phyloP scores from a whole-genome alignment of 192 early-diverging fungal species.

The Linnemannia hyalina region DNA sequence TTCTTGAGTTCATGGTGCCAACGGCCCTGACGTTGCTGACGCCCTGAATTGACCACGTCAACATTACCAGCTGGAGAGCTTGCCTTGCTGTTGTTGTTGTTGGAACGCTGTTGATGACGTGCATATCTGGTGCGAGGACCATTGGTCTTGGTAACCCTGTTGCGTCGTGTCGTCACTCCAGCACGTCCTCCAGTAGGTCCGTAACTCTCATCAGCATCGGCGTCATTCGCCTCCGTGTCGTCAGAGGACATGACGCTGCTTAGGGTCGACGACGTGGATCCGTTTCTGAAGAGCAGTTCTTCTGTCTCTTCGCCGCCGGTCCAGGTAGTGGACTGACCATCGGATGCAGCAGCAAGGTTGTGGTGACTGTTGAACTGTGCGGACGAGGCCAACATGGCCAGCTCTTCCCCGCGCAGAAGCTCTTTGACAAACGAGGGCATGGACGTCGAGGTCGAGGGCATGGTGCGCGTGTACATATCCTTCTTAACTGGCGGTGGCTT shows the following conservation, averaged over 20 bases:
- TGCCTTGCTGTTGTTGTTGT: neutral
- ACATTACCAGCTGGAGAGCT: neutral
- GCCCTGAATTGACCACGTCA: neutral
- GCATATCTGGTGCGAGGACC: neutral
- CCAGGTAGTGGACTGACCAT: neutral
- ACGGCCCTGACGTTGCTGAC: neutral
- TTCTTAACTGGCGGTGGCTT: neutral
- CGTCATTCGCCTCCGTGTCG: slow-evolving; percentile 20
- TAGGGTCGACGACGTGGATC: neutral
- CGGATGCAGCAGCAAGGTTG: neutral
- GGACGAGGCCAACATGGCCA: slow-evolving; percentile 11
- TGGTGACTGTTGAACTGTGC: slow-evolving; percentile 6
- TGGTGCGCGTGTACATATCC: neutral
- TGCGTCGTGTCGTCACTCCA: neutral
- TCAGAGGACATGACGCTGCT: slow-evolving; percentile 5
- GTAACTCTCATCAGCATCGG: slow-evolving; percentile 22
- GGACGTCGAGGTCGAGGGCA: neutral
- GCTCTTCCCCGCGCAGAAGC: slow-evolving; percentile 29
- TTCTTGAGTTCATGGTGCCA: neutral
- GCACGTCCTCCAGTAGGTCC: neutral
- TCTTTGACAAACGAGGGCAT: slow-evolving; percentile 32
- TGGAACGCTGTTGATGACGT: neutral
- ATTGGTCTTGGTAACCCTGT: neutral
- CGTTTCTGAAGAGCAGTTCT: neutral
- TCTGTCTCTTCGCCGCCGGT: neutral